Base-by-base conservation (phyloP, 176 grass and related monocot species). In the Oryza brachyantha region DNA sequence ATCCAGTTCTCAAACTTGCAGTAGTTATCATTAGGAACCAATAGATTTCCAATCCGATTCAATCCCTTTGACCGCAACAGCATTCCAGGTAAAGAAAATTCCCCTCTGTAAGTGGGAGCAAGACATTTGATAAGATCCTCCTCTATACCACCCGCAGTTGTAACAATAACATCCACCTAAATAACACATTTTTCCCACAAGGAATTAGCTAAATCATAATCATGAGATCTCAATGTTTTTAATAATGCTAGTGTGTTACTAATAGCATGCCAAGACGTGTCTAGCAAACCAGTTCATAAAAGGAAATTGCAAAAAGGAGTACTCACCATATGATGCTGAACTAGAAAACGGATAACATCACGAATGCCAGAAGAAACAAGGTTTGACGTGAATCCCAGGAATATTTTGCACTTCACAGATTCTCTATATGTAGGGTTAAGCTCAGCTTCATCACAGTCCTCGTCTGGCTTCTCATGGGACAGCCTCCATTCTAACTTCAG, bases 1-100 rank as follows among this genome's bases (percentile, higher is more conserved):
- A 98, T 90, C 92, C 95, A 94, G 46, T 98, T 86, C 65, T 98
- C 95, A 92, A 98, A 98, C 77, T 98, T 98, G 85, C 95, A 98
- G 31, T 98, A 98, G 76, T 98, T 98, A 75, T 92, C 95, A 94
- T 98, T 94, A 3, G 95, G 95, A 43, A 94, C 95, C 74, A 98
- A 73, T n/a, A 94, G 73, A 79, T 94, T 98, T 55, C 95, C 92
- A 74, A 98, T 98, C 22, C 92, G 89, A 76, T 98, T 98, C 65
- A 98, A 75, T 64, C 92, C 95, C 81, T 98, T 98, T 39, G 95
- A 98, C 60, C 95, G 89, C n/a, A 98, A 32, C 10, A 84, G 61
- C 38, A 42, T 66, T 64, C 95, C 95, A 43, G 92, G 87, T 76
- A 94, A 82, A 81, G 91, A 94, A 85, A 98, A 98, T 13, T 94